Evolutionary conservation across 2,329 filamentous ascomycete genomes (phyloP).

Genomic region (Alternaria viburni): DNA sequence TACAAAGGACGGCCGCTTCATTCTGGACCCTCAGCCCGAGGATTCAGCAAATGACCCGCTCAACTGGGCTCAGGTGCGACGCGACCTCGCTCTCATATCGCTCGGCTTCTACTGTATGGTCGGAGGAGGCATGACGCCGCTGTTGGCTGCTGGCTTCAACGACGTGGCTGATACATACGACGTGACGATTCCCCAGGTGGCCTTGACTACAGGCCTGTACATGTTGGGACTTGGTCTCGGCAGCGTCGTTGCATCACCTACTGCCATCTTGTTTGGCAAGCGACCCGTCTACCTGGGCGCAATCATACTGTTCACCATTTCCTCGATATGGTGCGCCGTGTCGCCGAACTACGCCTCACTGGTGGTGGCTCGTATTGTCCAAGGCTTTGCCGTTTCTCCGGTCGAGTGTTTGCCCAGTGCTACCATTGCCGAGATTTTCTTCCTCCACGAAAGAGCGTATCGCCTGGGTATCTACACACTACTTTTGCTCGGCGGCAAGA

Average conservation of each 20-base stretch:
- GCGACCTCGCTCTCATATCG: constrained; percentile 79
- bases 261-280: constrained; percentile 89
- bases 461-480: constrained; percentile 93
- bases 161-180: constrained; percentile 72
- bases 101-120: constrained; percentile 93
- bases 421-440: constrained; percentile 95
- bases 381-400: constrained; percentile 85
- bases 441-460: constrained; percentile 91
- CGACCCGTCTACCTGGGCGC: constrained; percentile 85
- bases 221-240: constrained; percentile 93
- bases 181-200: constrained; percentile 74
- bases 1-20: constrained; percentile 80
- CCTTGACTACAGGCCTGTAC: constrained; percentile 87
- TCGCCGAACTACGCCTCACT: constrained; percentile 82
- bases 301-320: constrained; percentile 76
- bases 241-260: constrained; percentile 83
- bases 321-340: constrained; percentile 83
- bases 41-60: constrained; percentile 89
- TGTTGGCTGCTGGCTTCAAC: constrained; percentile 88
- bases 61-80: constrained; percentile 85
- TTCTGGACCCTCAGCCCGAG: constrained; percentile 90
- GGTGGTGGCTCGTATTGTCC: constrained; percentile 80
- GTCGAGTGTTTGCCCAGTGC: constrained; percentile 93
- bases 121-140: constrained; percentile 88
- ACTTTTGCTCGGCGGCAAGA: constrained; percentile 87